Evolutionary conservation across 2,329 filamentous ascomycete genomes (phyloP).

Genomic region (Colletotrichum sp.): DNA sequence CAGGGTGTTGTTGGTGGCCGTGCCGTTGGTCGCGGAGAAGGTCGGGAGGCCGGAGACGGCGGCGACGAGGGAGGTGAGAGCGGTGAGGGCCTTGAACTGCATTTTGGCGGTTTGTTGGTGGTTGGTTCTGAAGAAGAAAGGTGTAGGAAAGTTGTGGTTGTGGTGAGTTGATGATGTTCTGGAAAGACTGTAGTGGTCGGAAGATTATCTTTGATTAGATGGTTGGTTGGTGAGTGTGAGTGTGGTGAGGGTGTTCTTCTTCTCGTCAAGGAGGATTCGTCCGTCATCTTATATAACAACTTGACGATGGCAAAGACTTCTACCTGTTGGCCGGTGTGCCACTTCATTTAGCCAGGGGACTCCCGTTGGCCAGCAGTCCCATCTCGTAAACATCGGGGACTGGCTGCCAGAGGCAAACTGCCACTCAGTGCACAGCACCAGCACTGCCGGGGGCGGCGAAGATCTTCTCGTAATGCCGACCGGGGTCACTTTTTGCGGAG

Average conservation of each 20-base stretch:
- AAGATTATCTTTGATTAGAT: background rate
- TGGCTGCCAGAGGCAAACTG: background rate
- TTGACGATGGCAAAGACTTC: background rate
- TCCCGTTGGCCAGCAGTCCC: background rate
- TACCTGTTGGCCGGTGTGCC: background rate
- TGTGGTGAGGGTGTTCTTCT: background rate
- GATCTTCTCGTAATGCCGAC: slow-evolving; percentile 19
- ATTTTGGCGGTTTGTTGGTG: slow-evolving; percentile 6
- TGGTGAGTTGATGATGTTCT: background rate
- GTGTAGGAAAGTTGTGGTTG: background rate
- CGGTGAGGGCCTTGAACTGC: slow-evolving; percentile 23
- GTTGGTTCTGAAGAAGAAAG: background rate
- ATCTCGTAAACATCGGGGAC: slow-evolving; percentile 5
- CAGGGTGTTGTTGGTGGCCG: slow-evolving; percentile 26
- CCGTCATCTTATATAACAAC: background rate
- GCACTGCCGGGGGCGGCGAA: background rate
- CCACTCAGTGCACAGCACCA: background rate
- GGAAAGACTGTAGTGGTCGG: slow-evolving; percentile 10
- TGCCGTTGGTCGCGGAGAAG: slow-evolving; percentile 3
- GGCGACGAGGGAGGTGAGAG: slow-evolving; percentile 31
- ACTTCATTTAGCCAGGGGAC: background rate
- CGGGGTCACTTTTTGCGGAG: background rate
- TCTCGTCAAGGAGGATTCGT: background rate
- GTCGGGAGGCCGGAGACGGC: slow-evolving; percentile 23
- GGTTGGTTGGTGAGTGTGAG: background rate